Base-by-base conservation (phyloP, 345 rosid genomes). In the Microthlaspi erraticum region DNA sequence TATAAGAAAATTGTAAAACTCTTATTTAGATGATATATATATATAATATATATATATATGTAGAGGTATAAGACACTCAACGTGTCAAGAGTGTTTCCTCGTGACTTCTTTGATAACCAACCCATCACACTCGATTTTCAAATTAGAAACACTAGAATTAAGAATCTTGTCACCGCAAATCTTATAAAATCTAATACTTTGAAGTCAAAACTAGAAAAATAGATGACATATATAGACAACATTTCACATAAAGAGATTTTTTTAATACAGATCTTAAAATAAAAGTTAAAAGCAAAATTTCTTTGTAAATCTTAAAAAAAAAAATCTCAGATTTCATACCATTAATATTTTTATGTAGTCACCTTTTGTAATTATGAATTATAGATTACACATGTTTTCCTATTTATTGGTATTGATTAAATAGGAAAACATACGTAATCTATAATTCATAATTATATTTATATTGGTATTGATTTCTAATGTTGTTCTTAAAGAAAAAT, bases 201-300 rank as follows among this genome's bases (percentile, higher is more conserved):
- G n/a, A 41, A 7, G 14, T 66, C n/a, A n/a, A 48, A 19, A 7
- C 19, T 13, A 12, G 18, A 33, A 33, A 23, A 0, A 53, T 8
- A 41, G 10, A 31, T 4, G n/a, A 68, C 34, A 19, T 34, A 57
- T 36, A 45, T 20, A 55, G 55, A 57, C 5, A 57, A n/a, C 19
- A n/a, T 10, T 44, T 11, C 23, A 39, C 38, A 13, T 9, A 57
- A 7, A 2, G 3, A 8, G 34, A 14, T n/a, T n/a, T n/a, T n/a
- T n/a, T n/a, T 43, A 4, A 18, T 4, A 66, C 12, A 29, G 0
- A 41, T 55, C 5, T 18, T 33, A 43, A 32, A 6, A 26, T n/a
- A n/a, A n/a, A n/a, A n/a, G n/a, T n/a, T n/a, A n/a, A n/a, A n/a
- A n/a, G n/a, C n/a, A n/a, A n/a, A n/a, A n/a, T n/a, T n/a, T n/a